phyloP scores from a whole-genome alignment of 495 filamentous ascomycete genomes.

The Podospora fimiseda region DNA sequence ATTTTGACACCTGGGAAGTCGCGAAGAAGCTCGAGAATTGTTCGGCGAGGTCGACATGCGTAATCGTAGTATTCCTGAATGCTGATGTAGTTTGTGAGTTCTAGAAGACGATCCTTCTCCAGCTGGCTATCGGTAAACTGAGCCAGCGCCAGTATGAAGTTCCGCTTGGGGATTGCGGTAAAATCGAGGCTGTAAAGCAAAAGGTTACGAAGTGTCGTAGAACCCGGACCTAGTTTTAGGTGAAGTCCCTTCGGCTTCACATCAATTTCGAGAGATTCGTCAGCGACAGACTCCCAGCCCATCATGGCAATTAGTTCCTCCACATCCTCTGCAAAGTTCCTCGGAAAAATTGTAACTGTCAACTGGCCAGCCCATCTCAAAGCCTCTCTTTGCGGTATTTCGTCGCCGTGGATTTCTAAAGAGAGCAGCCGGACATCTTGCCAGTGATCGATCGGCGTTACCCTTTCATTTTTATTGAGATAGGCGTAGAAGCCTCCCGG shows the following conservation, averaged over 20 bases:
- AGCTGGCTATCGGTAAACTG: constrained; percentile 63
- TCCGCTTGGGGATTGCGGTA: constrained; percentile 77
- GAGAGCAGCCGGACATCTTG: constrained; percentile 85
- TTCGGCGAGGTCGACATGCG: constrained; percentile 82
- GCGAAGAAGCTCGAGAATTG: constrained; percentile 82
- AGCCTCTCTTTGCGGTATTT: not conserved
- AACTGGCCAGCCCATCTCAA: constrained; percentile 60
- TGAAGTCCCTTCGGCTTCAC: constrained; percentile 9
- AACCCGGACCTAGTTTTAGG: not conserved
- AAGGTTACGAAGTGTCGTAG: constrained; percentile 62
- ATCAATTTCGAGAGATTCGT: constrained; percentile 37
- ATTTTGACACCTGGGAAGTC: constrained; percentile 84
- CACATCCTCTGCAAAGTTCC: constrained; percentile 78
- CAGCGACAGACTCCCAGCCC: constrained; percentile 64
- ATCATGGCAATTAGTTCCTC: constrained; percentile 65
- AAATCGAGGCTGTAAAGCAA: constrained; percentile 80
- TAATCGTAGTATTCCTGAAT: constrained; percentile 94
- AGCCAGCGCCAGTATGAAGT: constrained; percentile 70
- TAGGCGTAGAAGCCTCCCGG: constrained; percentile 39
- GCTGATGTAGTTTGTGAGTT: constrained; percentile 71
- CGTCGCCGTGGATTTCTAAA: constrained; percentile 40
- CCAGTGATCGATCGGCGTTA: constrained; percentile 75
- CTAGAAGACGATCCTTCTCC: constrained; percentile 74
- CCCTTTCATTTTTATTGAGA: constrained; percentile 54
- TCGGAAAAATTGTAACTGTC: constrained; percentile 71